Evolutionary conservation across 306 rosid genomes (phyloP), one percentile per base, ranked within the genome.

Genomic region (Mimosa bimucronata): DNA sequence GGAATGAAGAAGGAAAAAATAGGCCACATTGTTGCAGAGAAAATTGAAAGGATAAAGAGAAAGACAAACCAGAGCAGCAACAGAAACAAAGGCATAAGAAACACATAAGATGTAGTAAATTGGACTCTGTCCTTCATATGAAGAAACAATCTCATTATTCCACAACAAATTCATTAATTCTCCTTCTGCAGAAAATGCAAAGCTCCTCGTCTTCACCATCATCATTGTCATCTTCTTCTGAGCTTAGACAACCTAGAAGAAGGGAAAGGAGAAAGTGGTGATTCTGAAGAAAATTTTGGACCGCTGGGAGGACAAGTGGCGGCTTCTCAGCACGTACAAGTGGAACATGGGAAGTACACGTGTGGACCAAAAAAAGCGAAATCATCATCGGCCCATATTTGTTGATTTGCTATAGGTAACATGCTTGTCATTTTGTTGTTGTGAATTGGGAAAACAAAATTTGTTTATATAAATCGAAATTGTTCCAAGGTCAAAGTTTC

Each of bases 21-120:
- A n/a, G n/a, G n/a, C n/a, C n/a, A n/a, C n/a, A n/a, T n/a, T n/a
- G n/a, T n/a, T n/a, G n/a, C n/a, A n/a, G n/a, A n/a, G n/a, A n/a
- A n/a, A n/a, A n/a, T n/a, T n/a, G n/a, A n/a, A n/a, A n/a, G n/a
- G n/a, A n/a, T n/a, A 11, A 71, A 58, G 15, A 23, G 72, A 76
- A 76, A 34, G 1, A 83, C 73, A 37, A 58, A 92, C 93, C 84
- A 92, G 82, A 34, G 95, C 88, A 75, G 86, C 74, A 42, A 89
- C 50, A 29, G 97, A 92, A 57, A 92, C 86, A 12, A 73, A 69
- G 31, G 83, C 91, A 84, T 86, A 90, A 77, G 90, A 81, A 12
- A 73, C 89, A 45, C 86, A 86, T 0, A 90, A 74, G 31, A 85
- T 58, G 79, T 38, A 77, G 81, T 88, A 90, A 82, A 83, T 65